phyloP scores from a whole-genome alignment of 345 rosid species.

The Citrus mangshanensis region DNA sequence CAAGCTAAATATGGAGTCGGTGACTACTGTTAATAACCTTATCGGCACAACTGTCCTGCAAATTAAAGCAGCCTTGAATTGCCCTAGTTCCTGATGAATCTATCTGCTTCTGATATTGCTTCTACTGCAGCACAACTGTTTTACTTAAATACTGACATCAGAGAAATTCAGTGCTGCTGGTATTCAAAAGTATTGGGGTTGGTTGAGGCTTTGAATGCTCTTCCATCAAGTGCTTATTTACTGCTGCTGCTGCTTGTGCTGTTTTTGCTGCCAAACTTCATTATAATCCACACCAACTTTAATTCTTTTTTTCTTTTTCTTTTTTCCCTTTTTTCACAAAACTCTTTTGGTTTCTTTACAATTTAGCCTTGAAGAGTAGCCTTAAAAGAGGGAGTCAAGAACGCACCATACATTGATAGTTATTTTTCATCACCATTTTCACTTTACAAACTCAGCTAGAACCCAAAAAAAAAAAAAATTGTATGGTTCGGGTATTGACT shows the following conservation, averaged over 20 bases:
- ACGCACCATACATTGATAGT: constrained; percentile 65
- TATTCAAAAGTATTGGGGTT: too few relatives aligned
- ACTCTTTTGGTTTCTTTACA: constrained; percentile 21
- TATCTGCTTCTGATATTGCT: too few relatives aligned
- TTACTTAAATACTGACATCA: too few relatives aligned
- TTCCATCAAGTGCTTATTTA: too few relatives aligned
- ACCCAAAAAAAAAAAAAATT: constrained; percentile 9
- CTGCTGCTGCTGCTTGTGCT: constrained; percentile 14
- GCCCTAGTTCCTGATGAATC: too few relatives aligned
- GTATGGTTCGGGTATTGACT: constrained; percentile 99
- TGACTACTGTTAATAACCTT: too few relatives aligned
- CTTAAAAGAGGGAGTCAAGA: constrained; percentile 75
- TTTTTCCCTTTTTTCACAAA: constrained; percentile 12
- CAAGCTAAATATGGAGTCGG: too few relatives aligned
- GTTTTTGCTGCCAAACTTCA: constrained; percentile 38
- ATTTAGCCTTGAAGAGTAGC: constrained; percentile 17
- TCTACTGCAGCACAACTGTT: too few relatives aligned
- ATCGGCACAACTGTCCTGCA: too few relatives aligned
- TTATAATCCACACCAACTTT: constrained; percentile 36
- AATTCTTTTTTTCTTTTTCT: neutral
- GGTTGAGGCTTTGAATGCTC: too few relatives aligned
- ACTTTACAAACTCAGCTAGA: neutral
- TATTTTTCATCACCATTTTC: constrained; percentile 3
- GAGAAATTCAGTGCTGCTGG: too few relatives aligned
- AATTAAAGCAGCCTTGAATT: too few relatives aligned